phyloP scores from a whole-genome alignment of 2,329 filamentous ascomycete species.

The Diplodia scrobiculata region DNA sequence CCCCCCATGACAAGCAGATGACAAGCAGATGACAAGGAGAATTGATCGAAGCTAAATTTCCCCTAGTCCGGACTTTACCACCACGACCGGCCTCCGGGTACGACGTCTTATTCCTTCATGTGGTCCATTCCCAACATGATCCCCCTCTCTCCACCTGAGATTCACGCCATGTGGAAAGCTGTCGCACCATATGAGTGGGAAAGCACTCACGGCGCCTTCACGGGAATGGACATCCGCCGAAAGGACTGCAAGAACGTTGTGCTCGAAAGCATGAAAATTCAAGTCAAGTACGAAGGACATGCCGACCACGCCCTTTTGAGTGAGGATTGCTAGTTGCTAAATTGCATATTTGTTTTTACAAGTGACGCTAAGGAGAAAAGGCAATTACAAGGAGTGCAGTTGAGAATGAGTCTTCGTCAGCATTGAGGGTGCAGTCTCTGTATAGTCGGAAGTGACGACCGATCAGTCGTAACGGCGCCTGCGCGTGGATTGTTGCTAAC shows the following conservation, averaged over 20 bases:
- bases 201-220: conserved; percentile 69
- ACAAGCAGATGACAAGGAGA: too few relatives aligned
- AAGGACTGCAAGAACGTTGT: conserved; percentile 64
- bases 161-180: conserved; percentile 70
- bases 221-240: conserved; percentile 62
- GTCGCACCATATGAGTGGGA: conserved; percentile 64
- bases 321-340: conserved; percentile 32
- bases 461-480: background rate
- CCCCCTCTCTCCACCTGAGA: conserved; percentile 64
- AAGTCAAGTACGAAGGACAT: conserved; percentile 54
- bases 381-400: background rate
- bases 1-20: too few relatives aligned
- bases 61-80: conserved; percentile 39
- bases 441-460: background rate
- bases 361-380: background rate
- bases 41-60: background rate
- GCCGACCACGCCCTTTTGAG: conserved; percentile 45
- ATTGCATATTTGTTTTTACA: background rate
- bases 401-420: too few relatives aligned
- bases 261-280: conserved; percentile 75
- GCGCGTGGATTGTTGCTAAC: background rate
- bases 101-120: conserved; percentile 66
- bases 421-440: background rate
- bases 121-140: conserved; percentile 78
- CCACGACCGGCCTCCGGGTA: conserved; percentile 21